Evolutionary conservation across 2,329 filamentous ascomycete species (phyloP).

Genomic region (Colletotrichum magnum): DNA sequence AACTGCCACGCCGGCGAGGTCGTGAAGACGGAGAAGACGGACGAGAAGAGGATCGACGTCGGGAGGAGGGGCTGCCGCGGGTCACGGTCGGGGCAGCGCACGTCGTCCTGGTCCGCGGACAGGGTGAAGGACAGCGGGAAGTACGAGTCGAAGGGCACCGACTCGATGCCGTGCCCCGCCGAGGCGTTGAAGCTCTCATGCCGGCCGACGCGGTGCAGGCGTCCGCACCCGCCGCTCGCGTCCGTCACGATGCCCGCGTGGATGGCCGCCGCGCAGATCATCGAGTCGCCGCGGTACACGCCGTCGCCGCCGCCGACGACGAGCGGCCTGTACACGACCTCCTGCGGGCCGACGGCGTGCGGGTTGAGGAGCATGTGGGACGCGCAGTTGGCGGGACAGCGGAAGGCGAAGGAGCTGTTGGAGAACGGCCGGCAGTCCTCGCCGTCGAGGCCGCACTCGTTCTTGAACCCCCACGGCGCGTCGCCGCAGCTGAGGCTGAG

Average conservation of each 20-base stretch:
- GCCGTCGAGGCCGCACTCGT: slow-evolving; percentile 78
- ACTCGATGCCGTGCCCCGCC: slow-evolving; percentile 79
- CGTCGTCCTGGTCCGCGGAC: slow-evolving; percentile 65
- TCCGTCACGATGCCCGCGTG: slow-evolving; percentile 85
- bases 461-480: slow-evolving; percentile 34
- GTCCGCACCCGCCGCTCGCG: slow-evolving; percentile 83
- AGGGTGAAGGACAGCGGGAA: slow-evolving; percentile 93
- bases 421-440: slow-evolving; percentile 82
- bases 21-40: slow-evolving; percentile 84
- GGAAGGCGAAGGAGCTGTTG: slow-evolving; percentile 78
- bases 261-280: slow-evolving; percentile 87
- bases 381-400: slow-evolving; percentile 80
- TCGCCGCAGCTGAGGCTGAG: slow-evolving; percentile 33
- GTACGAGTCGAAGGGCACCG: slow-evolving; percentile 85
- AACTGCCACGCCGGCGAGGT: slow-evolving; percentile 86
- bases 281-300: slow-evolving; percentile 90
- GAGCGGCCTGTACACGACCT: slow-evolving; percentile 74
- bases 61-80: slow-evolving; percentile 87
- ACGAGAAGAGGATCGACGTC: slow-evolving; percentile 85
- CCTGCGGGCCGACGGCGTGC: slow-evolving; percentile 79
- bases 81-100: slow-evolving; percentile 77
- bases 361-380: slow-evolving; percentile 77
- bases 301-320: slow-evolving; percentile 80
- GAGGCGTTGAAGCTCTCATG: slow-evolving; percentile 74
- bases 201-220: slow-evolving; percentile 80